phyloP scores from a whole-genome alignment of 2,329 filamentous ascomycete species.

The Ploettnerulaceae sp. region DNA sequence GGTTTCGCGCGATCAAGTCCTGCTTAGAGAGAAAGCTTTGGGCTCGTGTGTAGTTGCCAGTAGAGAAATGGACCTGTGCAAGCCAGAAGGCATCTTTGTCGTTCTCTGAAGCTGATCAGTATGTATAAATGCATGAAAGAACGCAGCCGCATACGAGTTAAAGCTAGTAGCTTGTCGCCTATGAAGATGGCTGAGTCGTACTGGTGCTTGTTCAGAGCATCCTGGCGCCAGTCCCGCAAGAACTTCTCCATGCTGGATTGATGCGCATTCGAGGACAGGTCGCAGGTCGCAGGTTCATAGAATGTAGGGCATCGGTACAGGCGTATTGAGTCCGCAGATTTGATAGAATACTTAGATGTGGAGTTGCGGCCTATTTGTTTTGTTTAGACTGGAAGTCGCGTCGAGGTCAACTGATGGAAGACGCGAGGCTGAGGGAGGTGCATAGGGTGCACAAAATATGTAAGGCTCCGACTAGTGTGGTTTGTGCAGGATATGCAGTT shows the following conservation, averaged over 20 bases:
- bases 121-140: constrained; percentile 5
- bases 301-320: neutral
- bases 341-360: neutral
- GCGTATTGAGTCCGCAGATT: neutral
- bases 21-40: constrained; percentile 80
- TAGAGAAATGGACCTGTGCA: constrained; percentile 95
- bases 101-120: constrained; percentile 57
- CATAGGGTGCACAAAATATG: constrained; percentile 3
- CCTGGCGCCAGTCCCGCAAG: constrained; percentile 89
- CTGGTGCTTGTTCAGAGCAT: constrained; percentile 92
- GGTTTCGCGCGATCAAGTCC: constrained; percentile 74
- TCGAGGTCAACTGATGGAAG: constrained; percentile 12
- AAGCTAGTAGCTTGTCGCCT: constrained; percentile 89
- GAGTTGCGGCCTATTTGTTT: neutral
- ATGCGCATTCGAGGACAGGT: constrained; percentile 3
- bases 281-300: neutral
- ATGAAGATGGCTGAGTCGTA: constrained; percentile 96
- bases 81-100: constrained; percentile 96
- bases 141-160: constrained; percentile 66
- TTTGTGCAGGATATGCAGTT: neutral
- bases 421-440: constrained; percentile 22
- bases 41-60: constrained; percentile 89
- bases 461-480: neutral
- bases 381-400: constrained; percentile 13
- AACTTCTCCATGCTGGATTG: constrained; percentile 73